Base-by-base conservation (phyloP, 768 basidiomycete genomes). In the Hydnomerulius pinastri region DNA sequence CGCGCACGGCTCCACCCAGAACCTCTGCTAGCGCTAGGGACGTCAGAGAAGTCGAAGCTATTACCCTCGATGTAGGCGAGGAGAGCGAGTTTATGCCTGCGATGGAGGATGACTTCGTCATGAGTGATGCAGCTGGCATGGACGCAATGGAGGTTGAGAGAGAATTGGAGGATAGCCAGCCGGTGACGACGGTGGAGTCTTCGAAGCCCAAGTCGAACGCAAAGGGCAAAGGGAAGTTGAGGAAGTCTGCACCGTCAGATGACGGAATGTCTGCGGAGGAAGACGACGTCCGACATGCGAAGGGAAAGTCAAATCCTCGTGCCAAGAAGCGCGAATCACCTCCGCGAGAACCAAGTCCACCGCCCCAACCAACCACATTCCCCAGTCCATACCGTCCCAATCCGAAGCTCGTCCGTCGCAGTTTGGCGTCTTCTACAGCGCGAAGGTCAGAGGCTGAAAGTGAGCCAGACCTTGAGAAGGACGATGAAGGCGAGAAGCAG, bases 31-130 rank as follows among this genome's bases (percentile, higher is more conserved):
- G 59, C 24, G 60, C 55, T 23, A 46, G 43, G 43, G 68, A 71
- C 41, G 66, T 59, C 21, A 45, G 42, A 43, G 68, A 71, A 43
- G 66, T 60, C 8, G 68, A 69, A 33, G 56, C 42, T 4, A 51
- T 65, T 4, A 48, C 50, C 10, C 15, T 55, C 15, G 44, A 51
- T 18, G 54, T 53, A 8, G 54, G 51, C 12, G 66, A 29, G 0
- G 47, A 55, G 20, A 36, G 13, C n/a, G 27, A 11, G 4, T 21
- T 48, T 35, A 36, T 48, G n/a, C 54, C 46, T n/a, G 50, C 46
- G 27, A 57, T 11, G 24, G 15, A n/a, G 32, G 17, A 15, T n/a
- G 32, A 33, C 32, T n/a, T 33, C 13, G 32, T n/a, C 40, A 27
- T 35, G 46, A 7, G 50, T 56, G 20, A 42, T 36, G 15, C 13